Evolutionary conservation across 805 yeast genomes (phyloP), one percentile per base, ranked within the genome.

Genomic region (Teunomyces funiuensis): DNA sequence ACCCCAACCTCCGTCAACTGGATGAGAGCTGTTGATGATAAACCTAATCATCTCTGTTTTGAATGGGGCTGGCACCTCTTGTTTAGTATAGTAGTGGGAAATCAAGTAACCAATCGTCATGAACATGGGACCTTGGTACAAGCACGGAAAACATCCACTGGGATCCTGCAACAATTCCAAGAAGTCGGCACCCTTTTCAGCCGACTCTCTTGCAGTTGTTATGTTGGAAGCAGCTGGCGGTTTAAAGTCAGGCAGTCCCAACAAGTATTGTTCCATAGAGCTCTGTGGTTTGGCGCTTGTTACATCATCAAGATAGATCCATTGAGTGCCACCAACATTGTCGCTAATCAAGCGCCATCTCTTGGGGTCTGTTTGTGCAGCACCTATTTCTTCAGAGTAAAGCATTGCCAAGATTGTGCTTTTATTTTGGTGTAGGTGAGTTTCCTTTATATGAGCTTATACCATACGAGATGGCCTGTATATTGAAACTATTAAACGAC

Each of bases 1-100:
- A 0, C 99, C 99, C 99, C 99, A 93, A 2, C 99, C 99, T n/a
- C 99, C 99, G 62, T 93, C 99, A 0, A 90, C 96, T 0, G 97
- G 97, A 59, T 93, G 97, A 0, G 97, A 83, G 0, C 88, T 77
- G 59, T 93, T 93, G n/a, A 88, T 87, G 13, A 93, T 65, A 57
- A 90, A 93, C 44, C 99, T 73, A 19, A 85, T 79, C 56, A 93
- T 64, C 62, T 93, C 99, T 10, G 66, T 64, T 47, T 71, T 71
- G 53, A 75, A 78, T 28, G 77, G 82, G 22, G 80, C 82, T 0
- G 90, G 83, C 27, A 93, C 85, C 8, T 77, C 77, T 0, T 80
- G 73, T 27, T 79, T 76, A 9, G 90, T 76, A 58, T 82, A 81
- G 61, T 89, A 87, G 48, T 77, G 74, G 1, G 87, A 80, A 0